Base-by-base conservation (phyloP, 23 red algal species). In the Gracilariopsis chorda region DNA sequence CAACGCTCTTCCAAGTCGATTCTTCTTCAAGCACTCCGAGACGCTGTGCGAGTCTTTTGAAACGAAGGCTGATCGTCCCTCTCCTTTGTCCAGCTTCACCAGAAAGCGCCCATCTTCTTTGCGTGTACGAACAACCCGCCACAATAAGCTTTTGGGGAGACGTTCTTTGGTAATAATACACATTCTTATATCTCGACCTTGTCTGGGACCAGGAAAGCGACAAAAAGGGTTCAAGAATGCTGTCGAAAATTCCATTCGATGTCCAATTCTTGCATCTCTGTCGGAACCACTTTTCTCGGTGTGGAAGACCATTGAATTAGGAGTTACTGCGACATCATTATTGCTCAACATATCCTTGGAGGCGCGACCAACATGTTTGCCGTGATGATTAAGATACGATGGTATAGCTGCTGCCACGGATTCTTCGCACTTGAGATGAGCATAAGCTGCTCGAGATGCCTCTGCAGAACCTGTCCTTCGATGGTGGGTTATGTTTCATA, bases 31-130 rank as follows among this genome's bases (percentile, higher is more conserved):
- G 34, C 47, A 16, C 52, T 88, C 83, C 1, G 1, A 58, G 17
- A 88, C 83, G 56, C 55, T 69, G 2, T 60, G 25, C 19, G 53
- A 65, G 28, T 88, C 83, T 64, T 88, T 88, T 20, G 83, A 88
- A 37, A 88, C 52, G 49, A 37, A 88, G 2, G 83, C 83, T 20
- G 83, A 88, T 75, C 83, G 37, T 17, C 83, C 83, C 21, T 88
- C 20, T 61, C 83, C 83, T 42, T 41, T 37, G 33, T 48, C 83
- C 8, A 88, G n/a, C 13, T 43, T 57, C 32, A 88, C 83, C 10
- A 75, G 21, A n/a, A 47, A 40, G 29, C 49, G 34, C 32, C 83
- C 83, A 23, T 74, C 83, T 56, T 17, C 69, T 45, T 21, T 59
- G 24, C 52, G 43, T 1, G 58, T 52, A 58, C 83, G 83, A 49